These are phyloP conservation scores for Curvularia hawaiiensis DNA, from an alignment of 2,329 filamentous ascomycete species.

Conservation along the genomic window DNA sequence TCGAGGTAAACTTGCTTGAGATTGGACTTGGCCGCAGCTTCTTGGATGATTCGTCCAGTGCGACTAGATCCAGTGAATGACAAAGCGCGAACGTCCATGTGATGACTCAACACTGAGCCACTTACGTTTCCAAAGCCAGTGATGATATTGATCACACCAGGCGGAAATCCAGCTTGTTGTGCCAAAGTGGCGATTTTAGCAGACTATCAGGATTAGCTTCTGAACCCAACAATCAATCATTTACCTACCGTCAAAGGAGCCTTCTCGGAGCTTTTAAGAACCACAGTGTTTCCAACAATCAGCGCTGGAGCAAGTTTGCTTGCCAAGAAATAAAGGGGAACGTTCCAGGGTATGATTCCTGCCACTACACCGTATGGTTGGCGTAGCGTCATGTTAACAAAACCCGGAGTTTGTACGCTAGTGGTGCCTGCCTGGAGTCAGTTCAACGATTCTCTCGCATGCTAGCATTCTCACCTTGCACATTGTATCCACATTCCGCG, in stretches of 20 bases:
- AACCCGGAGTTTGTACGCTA: constrained; percentile 54
- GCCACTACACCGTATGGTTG: constrained; percentile 81
- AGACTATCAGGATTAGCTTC: constrained; percentile 66
- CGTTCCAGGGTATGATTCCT: constrained; percentile 72
- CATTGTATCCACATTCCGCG: constrained; percentile 76
- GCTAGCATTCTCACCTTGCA: constrained; percentile 50
- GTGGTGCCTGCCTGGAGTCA: constrained; percentile 64
- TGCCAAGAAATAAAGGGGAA: constrained; percentile 35
- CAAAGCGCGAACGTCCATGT: constrained; percentile 80
- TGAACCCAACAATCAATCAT: constrained; percentile 35
- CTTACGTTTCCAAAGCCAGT: constrained; percentile 80
- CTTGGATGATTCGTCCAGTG: constrained; percentile 83
- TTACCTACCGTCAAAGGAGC: constrained; percentile 75
- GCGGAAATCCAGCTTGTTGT: constrained; percentile 78
- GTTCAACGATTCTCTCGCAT: background rate
- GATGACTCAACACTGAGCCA: constrained; percentile 77
- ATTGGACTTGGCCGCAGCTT: constrained; percentile 73
- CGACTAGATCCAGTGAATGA: constrained; percentile 85
- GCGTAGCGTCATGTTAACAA: constrained; percentile 70
- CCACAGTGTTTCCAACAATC: constrained; percentile 43
- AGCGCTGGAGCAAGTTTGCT: constrained; percentile 38
- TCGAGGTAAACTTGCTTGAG: constrained; percentile 88
- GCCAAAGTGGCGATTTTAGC: constrained; percentile 82
- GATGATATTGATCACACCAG: constrained; percentile 80
- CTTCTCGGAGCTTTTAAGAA: constrained; percentile 43